A percentile compares a stretch with the other conserved stretches of the same genome.
Evolutionary conservation across 805 yeast genomes (phyloP).

Genomic region (Zygotorulaspora chibaensis): DNA sequence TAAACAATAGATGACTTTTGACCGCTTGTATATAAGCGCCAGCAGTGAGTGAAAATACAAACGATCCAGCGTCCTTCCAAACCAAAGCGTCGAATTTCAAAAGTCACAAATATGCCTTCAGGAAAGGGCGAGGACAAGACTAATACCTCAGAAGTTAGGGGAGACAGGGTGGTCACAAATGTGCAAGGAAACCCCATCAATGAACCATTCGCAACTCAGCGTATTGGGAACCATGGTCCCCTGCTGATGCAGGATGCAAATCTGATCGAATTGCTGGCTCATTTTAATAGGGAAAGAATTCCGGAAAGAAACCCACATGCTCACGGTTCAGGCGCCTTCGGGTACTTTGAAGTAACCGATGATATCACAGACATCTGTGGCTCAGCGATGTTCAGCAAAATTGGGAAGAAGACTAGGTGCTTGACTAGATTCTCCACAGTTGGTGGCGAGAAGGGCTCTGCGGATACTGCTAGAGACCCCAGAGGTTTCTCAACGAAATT

Average conservation of each 20-base stretch:
- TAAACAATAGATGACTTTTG: no score
- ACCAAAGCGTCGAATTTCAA: no score
- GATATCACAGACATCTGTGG: constrained; percentile 70
- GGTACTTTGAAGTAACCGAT: constrained; percentile 81
- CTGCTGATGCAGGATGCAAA: constrained; percentile 76
- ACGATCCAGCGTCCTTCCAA: no score
- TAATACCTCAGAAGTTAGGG: constrained; percentile 29
- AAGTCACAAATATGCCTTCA: not conserved
- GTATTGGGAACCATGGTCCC: constrained; percentile 75
- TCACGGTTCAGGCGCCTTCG: constrained; percentile 89
- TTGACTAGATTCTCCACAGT: constrained; percentile 71
- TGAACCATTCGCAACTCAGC: constrained; percentile 71
- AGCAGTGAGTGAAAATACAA: no score
- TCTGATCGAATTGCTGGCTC: constrained; percentile 76
- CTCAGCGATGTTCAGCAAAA: constrained; percentile 62
- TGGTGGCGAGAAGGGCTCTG: constrained; percentile 64
- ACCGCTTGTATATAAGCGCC: no score
- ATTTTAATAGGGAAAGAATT: constrained; percentile 83
- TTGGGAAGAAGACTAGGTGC: constrained; percentile 77
- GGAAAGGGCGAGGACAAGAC: constrained; percentile 22
- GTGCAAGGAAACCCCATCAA: constrained; percentile 74
- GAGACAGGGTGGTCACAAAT: constrained; percentile 58
- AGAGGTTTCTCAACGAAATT: constrained; percentile 65
- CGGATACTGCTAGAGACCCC: constrained; percentile 66
- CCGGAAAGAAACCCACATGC: constrained; percentile 95